phyloP scores from a whole-genome alignment of 2,329 filamentous ascomycete species.

The Meredithiella fracta region DNA sequence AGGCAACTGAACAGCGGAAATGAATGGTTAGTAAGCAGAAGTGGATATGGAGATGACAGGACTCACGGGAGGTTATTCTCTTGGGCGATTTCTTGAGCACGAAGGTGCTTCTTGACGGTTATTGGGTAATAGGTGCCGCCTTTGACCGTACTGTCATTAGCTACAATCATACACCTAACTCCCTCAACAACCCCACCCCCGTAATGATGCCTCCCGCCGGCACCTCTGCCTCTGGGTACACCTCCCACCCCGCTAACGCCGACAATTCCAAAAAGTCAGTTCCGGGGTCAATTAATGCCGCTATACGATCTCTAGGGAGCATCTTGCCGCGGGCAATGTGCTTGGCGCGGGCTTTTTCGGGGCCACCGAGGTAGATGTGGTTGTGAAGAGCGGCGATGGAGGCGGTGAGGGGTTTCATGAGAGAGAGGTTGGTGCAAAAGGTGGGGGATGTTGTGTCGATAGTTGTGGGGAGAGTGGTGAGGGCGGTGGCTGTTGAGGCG shows the following conservation, averaged over 20 bases:
- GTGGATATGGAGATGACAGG: neutral
- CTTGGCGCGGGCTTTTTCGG: slow-evolving; percentile 70
- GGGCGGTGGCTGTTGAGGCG: slow-evolving; percentile 62
- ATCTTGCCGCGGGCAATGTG: slow-evolving; percentile 82
- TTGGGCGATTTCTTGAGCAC: slow-evolving; percentile 76
- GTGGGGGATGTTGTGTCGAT: slow-evolving; percentile 64
- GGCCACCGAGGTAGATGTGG: slow-evolving; percentile 58
- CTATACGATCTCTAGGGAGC: slow-evolving; percentile 78
- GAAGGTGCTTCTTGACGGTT: slow-evolving; percentile 91
- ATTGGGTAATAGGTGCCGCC: slow-evolving; percentile 94
- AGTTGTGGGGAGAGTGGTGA: slow-evolving; percentile 60
- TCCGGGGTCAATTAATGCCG: slow-evolving; percentile 73
- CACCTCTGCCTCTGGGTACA: slow-evolving; percentile 77
- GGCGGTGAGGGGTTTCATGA: slow-evolving; percentile 59
- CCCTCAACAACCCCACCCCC: slow-evolving; percentile 82
- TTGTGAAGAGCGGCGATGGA: slow-evolving; percentile 54
- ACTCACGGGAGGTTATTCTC: slow-evolving; percentile 59
- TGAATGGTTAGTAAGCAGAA: neutral
- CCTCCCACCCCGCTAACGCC: slow-evolving; percentile 68
- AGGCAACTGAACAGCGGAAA: slow-evolving; percentile 45
- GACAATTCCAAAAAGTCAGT: slow-evolving; percentile 89
- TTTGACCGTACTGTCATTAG: slow-evolving; percentile 94
- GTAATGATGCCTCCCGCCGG: slow-evolving; percentile 85
- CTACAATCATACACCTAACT: slow-evolving; percentile 81
- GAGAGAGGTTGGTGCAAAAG: slow-evolving; percentile 62